Percentiles rank a stretch among this genome's conserved stretches.
These are phyloP conservation scores for Trichaptum fuscoviolaceum DNA, from an alignment of 768 basidiomycete species.

Conservation along the genomic window DNA sequence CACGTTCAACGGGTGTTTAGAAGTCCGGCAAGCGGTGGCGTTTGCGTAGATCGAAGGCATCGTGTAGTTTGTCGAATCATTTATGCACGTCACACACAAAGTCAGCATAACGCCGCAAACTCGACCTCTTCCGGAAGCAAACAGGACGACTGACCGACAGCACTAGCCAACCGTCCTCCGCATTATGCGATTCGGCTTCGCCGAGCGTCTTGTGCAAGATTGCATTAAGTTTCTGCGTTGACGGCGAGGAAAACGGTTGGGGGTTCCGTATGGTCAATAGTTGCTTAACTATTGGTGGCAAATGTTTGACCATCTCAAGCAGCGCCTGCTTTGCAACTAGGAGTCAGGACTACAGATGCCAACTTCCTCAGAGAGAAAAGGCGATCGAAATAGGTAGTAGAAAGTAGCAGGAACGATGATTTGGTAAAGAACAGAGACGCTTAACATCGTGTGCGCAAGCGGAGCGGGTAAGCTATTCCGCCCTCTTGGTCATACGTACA, in stretches of 20 bases:
- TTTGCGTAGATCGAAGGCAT: neutral
- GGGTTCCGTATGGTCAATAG: slow-evolving; percentile 65
- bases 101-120: slow-evolving; percentile 7
- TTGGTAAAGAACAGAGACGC: neutral
- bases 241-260: slow-evolving; percentile 51
- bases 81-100: neutral
- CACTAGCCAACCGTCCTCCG: slow-evolving; percentile 77
- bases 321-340: no score
- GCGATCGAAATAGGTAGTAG: neutral
- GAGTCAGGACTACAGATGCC: no score
- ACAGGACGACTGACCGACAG: slow-evolving; percentile 40
- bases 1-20: slow-evolving; percentile 19
- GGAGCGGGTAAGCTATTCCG: neutral
- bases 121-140: slow-evolving; percentile 17
- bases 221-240: slow-evolving; percentile 42
- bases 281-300: slow-evolving; percentile 68
- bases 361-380: no score
- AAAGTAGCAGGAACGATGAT: neutral
- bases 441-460: neutral
- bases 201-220: slow-evolving; percentile 58
- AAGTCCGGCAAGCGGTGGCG: neutral
- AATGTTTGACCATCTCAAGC: slow-evolving; percentile 31
- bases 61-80: neutral
- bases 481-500: neutral
- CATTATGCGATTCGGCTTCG: slow-evolving; percentile 59